Percentiles rank a stretch among this genome's conserved stretches.
Conservation (phyloP, 208 protist genomes). For the Crithidia acanthocephali region DNA sequence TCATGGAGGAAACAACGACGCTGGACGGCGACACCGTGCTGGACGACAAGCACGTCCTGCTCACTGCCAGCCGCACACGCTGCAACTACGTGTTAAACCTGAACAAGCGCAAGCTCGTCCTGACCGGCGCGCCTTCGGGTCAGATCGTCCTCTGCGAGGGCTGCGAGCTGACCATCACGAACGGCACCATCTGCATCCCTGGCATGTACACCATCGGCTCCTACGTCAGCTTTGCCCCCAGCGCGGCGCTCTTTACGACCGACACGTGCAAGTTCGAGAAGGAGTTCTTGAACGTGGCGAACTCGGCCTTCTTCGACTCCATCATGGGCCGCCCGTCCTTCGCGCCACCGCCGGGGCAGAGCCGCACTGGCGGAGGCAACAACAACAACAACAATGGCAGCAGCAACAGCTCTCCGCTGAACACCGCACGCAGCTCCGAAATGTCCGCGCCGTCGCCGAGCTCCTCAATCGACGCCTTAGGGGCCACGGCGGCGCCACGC, state of each 20-base stretch:
- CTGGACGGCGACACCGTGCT: conserved; percentile 63
- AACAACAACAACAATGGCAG: neutral
- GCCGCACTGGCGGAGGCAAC: neutral
- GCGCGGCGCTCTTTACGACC: conserved; percentile 61
- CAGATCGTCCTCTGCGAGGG: conserved; percentile 79
- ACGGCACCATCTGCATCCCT: conserved; percentile 81
- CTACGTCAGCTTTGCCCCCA: conserved; percentile 79
- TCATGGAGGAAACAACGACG: conserved; percentile 51
- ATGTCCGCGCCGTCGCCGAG: conserved; percentile 4
- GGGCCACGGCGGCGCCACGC: neutral
- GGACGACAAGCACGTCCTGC: conserved; percentile 74
- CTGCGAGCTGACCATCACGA: conserved; percentile 85
- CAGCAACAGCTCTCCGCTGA: conserved; percentile 19
- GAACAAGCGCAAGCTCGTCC: conserved; percentile 56
- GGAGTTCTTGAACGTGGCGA: conserved; percentile 44
- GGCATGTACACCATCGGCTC: conserved; percentile 84
- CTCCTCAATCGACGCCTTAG: conserved; percentile 9
- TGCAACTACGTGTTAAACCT: conserved; percentile 83
- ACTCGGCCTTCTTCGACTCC: conserved; percentile 32
- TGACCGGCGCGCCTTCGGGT: conserved; percentile 54
- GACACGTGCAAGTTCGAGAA: conserved; percentile 71
- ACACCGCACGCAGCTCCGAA: conserved; percentile 5
- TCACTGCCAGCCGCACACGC: conserved; percentile 59
- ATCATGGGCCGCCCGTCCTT: conserved; percentile 15
- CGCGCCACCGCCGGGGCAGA: neutral